Conservation (phyloP, 768 basidiomycete genomes). For the Fistulinella prunicolor region DNA sequence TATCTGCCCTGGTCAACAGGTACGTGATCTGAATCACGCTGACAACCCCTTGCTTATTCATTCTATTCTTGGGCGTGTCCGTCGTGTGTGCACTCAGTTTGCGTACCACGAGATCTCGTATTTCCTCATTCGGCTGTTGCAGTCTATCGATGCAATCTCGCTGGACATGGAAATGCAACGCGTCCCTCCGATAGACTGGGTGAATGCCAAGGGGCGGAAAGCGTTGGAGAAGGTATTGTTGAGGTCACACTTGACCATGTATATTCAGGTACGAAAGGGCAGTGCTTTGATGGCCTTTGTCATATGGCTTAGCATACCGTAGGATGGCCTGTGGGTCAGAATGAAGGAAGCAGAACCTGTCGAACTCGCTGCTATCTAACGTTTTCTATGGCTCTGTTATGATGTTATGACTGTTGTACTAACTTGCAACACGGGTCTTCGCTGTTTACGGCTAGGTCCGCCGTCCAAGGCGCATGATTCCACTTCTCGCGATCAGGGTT, state of each 20-base stretch:
- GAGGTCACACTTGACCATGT: conserved; percentile 42
- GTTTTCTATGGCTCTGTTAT: too few relatives aligned
- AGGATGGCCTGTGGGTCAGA: conserved; percentile 22
- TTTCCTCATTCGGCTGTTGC: conserved; percentile 51
- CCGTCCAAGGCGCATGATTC: too few relatives aligned
- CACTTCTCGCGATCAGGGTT: too few relatives aligned
- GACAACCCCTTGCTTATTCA: too few relatives aligned
- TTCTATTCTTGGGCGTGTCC: neutral
- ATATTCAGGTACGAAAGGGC: conserved; percentile 35
- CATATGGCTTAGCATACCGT: neutral
- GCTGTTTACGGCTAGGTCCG: too few relatives aligned
- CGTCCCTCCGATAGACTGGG: conserved; percentile 34
- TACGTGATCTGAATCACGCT: neutral
- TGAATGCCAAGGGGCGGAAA: conserved; percentile 33
- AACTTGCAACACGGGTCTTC: too few relatives aligned
- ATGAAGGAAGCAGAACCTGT: neutral
- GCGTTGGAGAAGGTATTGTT: conserved; percentile 40
- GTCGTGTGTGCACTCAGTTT: conserved; percentile 37
- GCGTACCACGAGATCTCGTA: conserved; percentile 57
- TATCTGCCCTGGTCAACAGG: conserved; percentile 39
- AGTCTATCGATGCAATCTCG: conserved; percentile 42
- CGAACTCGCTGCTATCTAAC: too few relatives aligned
- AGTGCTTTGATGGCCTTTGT: neutral
- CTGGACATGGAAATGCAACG: conserved; percentile 39
- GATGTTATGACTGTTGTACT: too few relatives aligned